Conservation (phyloP, 345 rosid species). For the Dipteronia dyeriana region DNA sequence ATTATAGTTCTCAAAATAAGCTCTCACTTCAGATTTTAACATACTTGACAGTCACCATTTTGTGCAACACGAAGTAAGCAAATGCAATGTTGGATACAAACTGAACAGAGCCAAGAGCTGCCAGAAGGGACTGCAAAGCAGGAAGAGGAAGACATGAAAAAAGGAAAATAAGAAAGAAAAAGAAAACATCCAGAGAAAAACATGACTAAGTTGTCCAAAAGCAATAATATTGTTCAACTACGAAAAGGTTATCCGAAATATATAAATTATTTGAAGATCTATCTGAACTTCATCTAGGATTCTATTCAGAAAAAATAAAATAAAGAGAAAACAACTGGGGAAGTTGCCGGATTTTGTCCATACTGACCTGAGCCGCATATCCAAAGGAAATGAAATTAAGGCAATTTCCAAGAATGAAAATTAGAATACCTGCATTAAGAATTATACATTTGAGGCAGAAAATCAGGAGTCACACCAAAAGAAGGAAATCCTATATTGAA, state of each 20-base stretch:
- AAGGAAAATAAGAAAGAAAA: background rate
- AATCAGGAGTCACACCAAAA: constrained; percentile 8
- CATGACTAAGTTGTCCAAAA: background rate
- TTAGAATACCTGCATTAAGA: constrained; percentile 68
- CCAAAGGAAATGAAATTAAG: constrained; percentile 97
- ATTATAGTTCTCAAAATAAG: constrained; percentile 19
- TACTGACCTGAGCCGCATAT: constrained; percentile 98
- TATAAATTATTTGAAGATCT: constrained; percentile 5
- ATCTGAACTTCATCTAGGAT: background rate
- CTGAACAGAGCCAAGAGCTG: constrained; percentile 97
- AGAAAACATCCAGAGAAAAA: constrained; percentile 11
- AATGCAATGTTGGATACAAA: constrained; percentile 96
- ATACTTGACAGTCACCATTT: constrained; percentile 93
- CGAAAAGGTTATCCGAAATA: constrained; percentile 1
- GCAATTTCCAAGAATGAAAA: constrained; percentile 93
- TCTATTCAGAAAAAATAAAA: background rate
- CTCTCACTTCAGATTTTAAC: constrained; percentile 41
- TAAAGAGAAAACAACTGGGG: background rate
- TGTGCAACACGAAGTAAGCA: constrained; percentile 85
- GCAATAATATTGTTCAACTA: background rate
- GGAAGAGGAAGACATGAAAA: constrained; percentile 13
- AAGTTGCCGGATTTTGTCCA: constrained; percentile 1
- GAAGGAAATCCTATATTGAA: background rate
- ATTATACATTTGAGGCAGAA: constrained; percentile 24
- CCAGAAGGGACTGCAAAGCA: constrained; percentile 88